Conservation (phyloP, 2,329 filamentous ascomycete genomes). For the Sclerotinia spermophila region DNA sequence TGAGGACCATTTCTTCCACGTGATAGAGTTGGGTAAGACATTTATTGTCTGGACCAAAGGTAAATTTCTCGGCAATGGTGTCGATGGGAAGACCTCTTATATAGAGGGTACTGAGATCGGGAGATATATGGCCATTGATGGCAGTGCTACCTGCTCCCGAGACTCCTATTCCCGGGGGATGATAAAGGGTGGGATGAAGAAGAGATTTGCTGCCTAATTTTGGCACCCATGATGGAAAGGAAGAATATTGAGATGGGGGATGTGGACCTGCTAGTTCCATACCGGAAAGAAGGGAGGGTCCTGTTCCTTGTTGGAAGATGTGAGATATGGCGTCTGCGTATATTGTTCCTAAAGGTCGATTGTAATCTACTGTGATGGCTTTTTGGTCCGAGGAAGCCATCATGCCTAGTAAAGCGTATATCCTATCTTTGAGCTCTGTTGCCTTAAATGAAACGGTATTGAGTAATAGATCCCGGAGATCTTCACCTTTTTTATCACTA, state of each 20-base stretch:
- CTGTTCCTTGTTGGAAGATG: neutral
- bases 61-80: neutral
- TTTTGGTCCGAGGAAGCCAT: neutral
- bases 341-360: neutral
- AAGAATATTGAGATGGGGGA: neutral
- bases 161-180: neutral
- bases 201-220: neutral
- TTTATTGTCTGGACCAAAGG: neutral
- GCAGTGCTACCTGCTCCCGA: neutral
- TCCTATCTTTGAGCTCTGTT: neutral
- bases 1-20: neutral
- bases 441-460: conserved; percentile 1
- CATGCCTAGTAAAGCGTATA: neutral
- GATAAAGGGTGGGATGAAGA: neutral
- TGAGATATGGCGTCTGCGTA: conserved; percentile 3
- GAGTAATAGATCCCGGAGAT: neutral
- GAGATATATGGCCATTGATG: neutral
- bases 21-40: neutral
- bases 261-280: neutral
- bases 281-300: neutral
- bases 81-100: neutral
- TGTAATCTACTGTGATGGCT: neutral
- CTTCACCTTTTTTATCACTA: neutral
- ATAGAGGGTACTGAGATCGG: neutral
- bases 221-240: neutral